Base-by-base conservation (phyloP, 75 land plant species). In the Selaginella moellendorffii region DNA sequence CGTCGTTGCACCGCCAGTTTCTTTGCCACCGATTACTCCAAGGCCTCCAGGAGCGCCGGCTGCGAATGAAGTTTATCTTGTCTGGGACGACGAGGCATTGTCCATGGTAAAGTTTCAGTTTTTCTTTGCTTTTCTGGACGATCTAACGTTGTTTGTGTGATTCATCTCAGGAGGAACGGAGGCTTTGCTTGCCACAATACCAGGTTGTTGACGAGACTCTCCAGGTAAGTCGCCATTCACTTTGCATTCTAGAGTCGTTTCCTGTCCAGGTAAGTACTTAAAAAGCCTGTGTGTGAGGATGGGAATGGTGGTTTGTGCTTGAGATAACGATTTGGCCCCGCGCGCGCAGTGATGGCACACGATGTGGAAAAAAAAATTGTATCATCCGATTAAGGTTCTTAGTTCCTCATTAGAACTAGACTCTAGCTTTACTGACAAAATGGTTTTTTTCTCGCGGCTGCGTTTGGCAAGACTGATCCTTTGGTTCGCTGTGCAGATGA, bases 111-210 rank as follows among this genome's bases (percentile, higher is more conserved):
- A 92, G 75, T 24, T n/a, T n/a, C n/a, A n/a, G n/a, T n/a, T n/a
- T n/a, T n/a, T n/a, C n/a, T n/a, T n/a, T n/a, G n/a, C n/a, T n/a
- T n/a, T n/a, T n/a, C n/a, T n/a, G n/a, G n/a, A n/a, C n/a, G n/a
- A n/a, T n/a, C n/a, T n/a, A n/a, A n/a, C n/a, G n/a, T n/a, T n/a
- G n/a, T n/a, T n/a, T n/a, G n/a, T n/a, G n/a, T n/a, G n/a, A n/a
- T n/a, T n/a, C n/a, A n/a, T n/a, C n/a, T n/a, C 79, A 93, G 98
- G 98, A 93, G 78, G 98, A 93, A 66, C 77, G 98, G 76, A 83
- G 98, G 76, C 76, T 86, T 71, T 81, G 79, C 23, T 75, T 89
- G 54, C 52, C 69, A 25, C 79, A 83, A 78, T 93, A 93, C 80
- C 98, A 88, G 98, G 90, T 83, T 79, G 88, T 81, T 85, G 98